Percentiles rank a stretch among this genome's conserved stretches.
Evolutionary conservation across 2,329 filamentous ascomycete species (phyloP).

Genomic region (Ophiocordyceps polyrhachis-furcata): DNA sequence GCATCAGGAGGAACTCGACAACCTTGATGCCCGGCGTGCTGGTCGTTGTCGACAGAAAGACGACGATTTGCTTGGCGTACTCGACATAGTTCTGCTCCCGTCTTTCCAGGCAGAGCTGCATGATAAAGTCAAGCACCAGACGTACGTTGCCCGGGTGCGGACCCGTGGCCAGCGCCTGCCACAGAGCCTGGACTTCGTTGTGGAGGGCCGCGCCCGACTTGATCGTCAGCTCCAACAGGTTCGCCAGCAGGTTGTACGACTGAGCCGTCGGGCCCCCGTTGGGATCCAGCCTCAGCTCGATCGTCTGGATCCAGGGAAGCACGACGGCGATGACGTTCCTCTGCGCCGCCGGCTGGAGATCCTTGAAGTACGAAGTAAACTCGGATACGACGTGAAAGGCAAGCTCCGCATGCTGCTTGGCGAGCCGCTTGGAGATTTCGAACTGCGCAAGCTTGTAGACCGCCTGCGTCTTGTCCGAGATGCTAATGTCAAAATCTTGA

Average conservation of each 20-base stretch:
- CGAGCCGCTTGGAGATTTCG: conserved; percentile 79
- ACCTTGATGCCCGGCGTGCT: conserved; percentile 68
- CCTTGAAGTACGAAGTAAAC: conserved; percentile 85
- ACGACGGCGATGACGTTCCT: conserved; percentile 89
- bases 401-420: conserved; percentile 72
- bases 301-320: conserved; percentile 86
- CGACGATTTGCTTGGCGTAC: conserved; percentile 94
- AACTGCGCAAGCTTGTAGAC: conserved; percentile 97
- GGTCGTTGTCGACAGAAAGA: conserved; percentile 72
- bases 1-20: conserved; percentile 78
- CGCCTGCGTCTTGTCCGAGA: conserved; percentile 94
- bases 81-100: conserved; percentile 97
- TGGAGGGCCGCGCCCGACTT: conserved; percentile 75
- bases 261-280: conserved; percentile 78
- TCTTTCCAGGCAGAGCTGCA: conserved; percentile 77
- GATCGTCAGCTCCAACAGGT: conserved; percentile 91
- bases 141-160: conserved; percentile 89
- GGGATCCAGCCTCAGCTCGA: conserved; percentile 81
- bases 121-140: conserved; percentile 89
- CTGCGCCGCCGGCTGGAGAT: conserved; percentile 63
- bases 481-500: conserved; percentile 94
- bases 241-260: conserved; percentile 88
- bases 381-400: conserved; percentile 94
- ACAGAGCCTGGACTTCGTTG: conserved; percentile 92
- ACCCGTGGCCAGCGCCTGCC: conserved; percentile 88